Base-by-base conservation (phyloP, 768 basidiomycete genomes). In the Cystobasidium tubakii region DNA sequence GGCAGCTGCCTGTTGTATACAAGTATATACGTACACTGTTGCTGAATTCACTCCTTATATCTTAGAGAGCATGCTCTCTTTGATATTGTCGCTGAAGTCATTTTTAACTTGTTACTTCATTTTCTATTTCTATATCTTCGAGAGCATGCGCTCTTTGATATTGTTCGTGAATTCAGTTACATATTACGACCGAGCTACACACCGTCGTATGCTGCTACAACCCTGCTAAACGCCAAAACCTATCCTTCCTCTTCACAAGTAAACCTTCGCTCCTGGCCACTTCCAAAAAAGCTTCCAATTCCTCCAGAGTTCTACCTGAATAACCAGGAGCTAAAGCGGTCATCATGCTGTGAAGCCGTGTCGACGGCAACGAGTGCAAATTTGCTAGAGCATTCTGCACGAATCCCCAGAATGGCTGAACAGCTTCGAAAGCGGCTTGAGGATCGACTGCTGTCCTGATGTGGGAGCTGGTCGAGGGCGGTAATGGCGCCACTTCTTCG, bases 351-450 rank as follows among this genome's bases (percentile, higher is more conserved):
- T 96, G 92, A 78, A 96, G 92, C n/a, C 89, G 86, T 74, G 90
- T 89, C 54, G 90, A 78, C 1, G 89, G 85, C 19, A 93, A 84
- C 1, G 86, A 80, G 12, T 89, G 90, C 54, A 97, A 83, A 80
- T 92, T 94, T 67, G 87, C 92, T 73, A 96, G 87, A 89, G 76
- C 33, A 92, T 92, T 33, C 34, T 91, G 88, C 74, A 94, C 90
- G 82, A 89, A 94, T 89, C 90, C 91, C 91, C 91, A 94, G 80
- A 88, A 90, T 0, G 92, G 85, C 74, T 84, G 86, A 88, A 94
- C 91, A 82, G 92, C 89, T 77, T 91, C 89, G 0, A 88, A 87
- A 79, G 91, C 88, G 54, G 89, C 88, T 55, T 90, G 89, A 75
- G 84, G 85, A 39, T 86, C 80, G 13, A 87, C 81, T 0, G 87